Percentiles rank a stretch among this genome's conserved stretches.
These are phyloP conservation scores for Trametes cubensis DNA, from an alignment of 768 basidiomycete genomes.

Conservation along the genomic window DNA sequence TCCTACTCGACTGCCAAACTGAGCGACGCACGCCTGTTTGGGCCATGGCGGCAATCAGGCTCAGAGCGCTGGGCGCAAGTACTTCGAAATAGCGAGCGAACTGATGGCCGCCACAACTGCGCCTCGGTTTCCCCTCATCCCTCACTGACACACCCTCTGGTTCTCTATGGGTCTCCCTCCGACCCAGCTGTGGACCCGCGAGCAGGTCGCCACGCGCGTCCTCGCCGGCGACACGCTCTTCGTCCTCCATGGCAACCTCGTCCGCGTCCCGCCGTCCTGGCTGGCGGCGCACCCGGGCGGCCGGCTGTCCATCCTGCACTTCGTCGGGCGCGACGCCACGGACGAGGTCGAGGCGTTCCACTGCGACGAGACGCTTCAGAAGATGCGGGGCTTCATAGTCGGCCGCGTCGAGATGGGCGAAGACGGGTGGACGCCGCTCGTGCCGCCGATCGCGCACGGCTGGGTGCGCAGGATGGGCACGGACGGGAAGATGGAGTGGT, in stretches of 20 bases:
- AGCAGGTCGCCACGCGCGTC: slow-evolving; percentile 68
- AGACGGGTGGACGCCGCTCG: slow-evolving; percentile 68
- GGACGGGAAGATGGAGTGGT: slow-evolving; percentile 54
- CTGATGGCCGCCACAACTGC: slow-evolving; percentile 13
- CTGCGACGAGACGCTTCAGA: slow-evolving; percentile 53
- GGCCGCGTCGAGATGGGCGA: slow-evolving; percentile 64
- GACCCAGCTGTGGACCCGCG: slow-evolving; percentile 45
- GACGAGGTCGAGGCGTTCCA: slow-evolving; percentile 97
- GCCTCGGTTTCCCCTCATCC: neutral
- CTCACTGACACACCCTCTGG: neutral
- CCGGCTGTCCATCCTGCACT: slow-evolving; percentile 85
- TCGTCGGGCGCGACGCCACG: slow-evolving; percentile 91
- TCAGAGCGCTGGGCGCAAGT: neutral
- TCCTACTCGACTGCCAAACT: slow-evolving; percentile 4
- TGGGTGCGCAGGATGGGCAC: slow-evolving; percentile 66
- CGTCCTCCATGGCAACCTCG: slow-evolving; percentile 66
- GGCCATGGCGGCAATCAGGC: slow-evolving; percentile 7
- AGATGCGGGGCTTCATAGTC: slow-evolving; percentile 65
- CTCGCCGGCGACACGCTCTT: slow-evolving; percentile 76
- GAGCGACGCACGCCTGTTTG: slow-evolving; percentile 3
- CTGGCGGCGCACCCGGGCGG: slow-evolving; percentile 91
- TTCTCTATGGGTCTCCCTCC: slow-evolving; percentile 36
- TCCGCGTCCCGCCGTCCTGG: slow-evolving; percentile 74
- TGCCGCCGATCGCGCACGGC: slow-evolving; percentile 85
- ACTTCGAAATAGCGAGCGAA: neutral